phyloP scores from a whole-genome alignment of 2,329 filamentous ascomycete species.

The Diaporthe amygdali region DNA sequence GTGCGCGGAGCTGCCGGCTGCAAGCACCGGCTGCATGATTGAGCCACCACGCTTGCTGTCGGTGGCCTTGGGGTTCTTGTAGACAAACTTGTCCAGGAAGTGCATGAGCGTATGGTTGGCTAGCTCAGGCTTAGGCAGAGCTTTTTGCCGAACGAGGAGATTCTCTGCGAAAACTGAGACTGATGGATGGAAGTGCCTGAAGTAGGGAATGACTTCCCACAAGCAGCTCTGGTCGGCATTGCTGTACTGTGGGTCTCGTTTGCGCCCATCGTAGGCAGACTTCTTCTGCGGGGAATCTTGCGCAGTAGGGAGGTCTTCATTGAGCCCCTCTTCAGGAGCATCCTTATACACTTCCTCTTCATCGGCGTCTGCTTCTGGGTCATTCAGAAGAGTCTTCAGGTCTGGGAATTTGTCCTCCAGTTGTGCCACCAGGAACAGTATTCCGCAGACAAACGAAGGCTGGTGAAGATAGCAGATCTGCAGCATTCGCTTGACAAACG shows the following conservation, averaged over 20 bases:
- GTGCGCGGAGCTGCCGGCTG: conserved; percentile 57
- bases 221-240: conserved; percentile 92
- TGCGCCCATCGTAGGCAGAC: conserved; percentile 78
- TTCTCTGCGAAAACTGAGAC: conserved; percentile 82
- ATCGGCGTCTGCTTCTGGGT: conserved; percentile 78
- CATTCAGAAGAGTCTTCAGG: conserved; percentile 77
- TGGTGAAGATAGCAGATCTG: conserved; percentile 90
- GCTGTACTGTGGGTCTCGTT: conserved; percentile 88
- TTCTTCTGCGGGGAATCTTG: conserved; percentile 28
- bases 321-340: conserved; percentile 64
- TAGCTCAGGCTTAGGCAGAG: conserved; percentile 88
- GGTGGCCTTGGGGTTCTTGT: conserved; percentile 84
- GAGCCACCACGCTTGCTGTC: conserved; percentile 76
- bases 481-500: conserved; percentile 91
- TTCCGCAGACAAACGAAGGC: conserved; percentile 88
- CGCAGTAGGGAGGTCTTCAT: conserved; percentile 41
- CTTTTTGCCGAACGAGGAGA: conserved; percentile 70
- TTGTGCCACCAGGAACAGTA: conserved; percentile 88
- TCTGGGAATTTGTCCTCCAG: conserved; percentile 81
- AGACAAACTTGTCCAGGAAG: conserved; percentile 98
- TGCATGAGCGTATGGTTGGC: conserved; percentile 89
- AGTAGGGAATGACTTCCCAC: conserved; percentile 84
- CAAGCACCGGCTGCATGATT: conserved; percentile 91
- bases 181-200: conserved; percentile 89
- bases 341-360: conserved; percentile 66